Evolutionary conservation across 1,284 basidiomycete species (phyloP).

Genomic region (Ustilago cynodontis): DNA sequence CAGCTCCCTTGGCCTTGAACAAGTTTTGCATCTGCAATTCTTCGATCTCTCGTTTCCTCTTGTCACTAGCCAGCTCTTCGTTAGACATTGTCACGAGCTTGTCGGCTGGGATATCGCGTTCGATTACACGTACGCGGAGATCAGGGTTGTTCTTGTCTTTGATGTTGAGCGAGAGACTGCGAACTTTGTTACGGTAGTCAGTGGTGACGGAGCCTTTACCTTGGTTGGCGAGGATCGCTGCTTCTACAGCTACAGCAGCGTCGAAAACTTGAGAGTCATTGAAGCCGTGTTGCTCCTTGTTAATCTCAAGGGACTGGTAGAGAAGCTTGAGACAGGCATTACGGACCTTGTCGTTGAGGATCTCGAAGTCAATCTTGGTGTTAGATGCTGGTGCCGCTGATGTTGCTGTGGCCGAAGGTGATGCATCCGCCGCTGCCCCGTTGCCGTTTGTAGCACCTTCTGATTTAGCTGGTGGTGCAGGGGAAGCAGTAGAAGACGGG

Average conservation of each 20-base stretch:
- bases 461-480: conserved; percentile 39
- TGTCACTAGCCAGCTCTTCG: conserved; percentile 94
- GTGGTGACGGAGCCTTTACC: conserved; percentile 56
- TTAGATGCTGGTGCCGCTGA: conserved; percentile 26
- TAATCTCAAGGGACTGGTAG: conserved; percentile 83
- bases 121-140: conserved; percentile 84
- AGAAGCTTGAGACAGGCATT: conserved; percentile 91
- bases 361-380: conserved; percentile 64
- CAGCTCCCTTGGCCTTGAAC: conserved; percentile 90
- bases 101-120: conserved; percentile 80
- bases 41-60: conserved; percentile 83
- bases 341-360: conserved; percentile 75
- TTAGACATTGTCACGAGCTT: conserved; percentile 85
- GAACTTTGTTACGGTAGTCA: conserved; percentile 83
- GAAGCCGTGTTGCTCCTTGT: conserved; percentile 34
- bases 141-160: conserved; percentile 95
- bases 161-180: conserved; percentile 89
- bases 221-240: conserved; percentile 65
- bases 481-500: conserved; percentile 37
- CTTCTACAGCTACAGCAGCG: conserved; percentile 72
- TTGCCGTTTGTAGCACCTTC: conserved; percentile 20
- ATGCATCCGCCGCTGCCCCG: conserved; percentile 22
- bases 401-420: conserved; percentile 29
- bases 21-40: conserved; percentile 77
- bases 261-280: conserved; percentile 69